Evolutionary conservation across 108 stramenopile genomes (phyloP).

Genomic region (Cylindrotheca fusiformis): DNA sequence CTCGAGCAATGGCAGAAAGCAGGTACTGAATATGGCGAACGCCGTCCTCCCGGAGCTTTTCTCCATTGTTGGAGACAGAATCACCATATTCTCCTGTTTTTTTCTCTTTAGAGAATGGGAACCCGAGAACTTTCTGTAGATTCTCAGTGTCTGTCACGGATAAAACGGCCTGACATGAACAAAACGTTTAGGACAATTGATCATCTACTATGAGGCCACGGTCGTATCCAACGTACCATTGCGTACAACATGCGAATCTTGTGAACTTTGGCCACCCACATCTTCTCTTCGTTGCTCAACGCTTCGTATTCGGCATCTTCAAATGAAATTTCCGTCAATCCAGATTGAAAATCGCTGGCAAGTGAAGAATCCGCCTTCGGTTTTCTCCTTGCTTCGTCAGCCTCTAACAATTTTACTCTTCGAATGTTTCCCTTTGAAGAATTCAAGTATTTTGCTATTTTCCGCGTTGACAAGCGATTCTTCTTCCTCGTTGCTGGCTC

Average conservation of each 20-base stretch:
- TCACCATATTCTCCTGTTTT: background rate
- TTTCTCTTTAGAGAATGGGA: background rate
- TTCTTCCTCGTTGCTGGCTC: slow-evolving; percentile 14
- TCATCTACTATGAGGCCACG: background rate
- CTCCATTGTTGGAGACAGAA: background rate
- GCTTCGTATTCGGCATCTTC: background rate
- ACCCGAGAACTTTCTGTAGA: slow-evolving; percentile 28
- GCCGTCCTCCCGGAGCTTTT: background rate
- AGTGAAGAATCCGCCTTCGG: background rate
- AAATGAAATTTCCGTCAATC: slow-evolving; percentile 1
- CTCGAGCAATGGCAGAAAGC: slow-evolving; percentile 23
- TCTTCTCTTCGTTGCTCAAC: slow-evolving; percentile 12
- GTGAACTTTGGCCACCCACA: slow-evolving; percentile 6
- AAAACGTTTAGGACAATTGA: background rate
- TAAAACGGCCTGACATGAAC: slow-evolving; percentile 23
- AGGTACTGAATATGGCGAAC: slow-evolving; percentile 14
- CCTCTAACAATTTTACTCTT: background rate
- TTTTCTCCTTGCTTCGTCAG: background rate
- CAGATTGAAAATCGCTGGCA: background rate
- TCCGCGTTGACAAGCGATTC: slow-evolving; percentile 27
- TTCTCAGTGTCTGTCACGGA: slow-evolving; percentile 24
- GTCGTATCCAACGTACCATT: slow-evolving; percentile 13
- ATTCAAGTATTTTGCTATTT: slow-evolving; percentile 25
- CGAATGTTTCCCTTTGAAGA: slow-evolving; percentile 10
- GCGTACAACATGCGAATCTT: slow-evolving; percentile 40